Conservation (phyloP, 2,329 filamentous ascomycete genomes). For the Fusarium albosuccineum region DNA sequence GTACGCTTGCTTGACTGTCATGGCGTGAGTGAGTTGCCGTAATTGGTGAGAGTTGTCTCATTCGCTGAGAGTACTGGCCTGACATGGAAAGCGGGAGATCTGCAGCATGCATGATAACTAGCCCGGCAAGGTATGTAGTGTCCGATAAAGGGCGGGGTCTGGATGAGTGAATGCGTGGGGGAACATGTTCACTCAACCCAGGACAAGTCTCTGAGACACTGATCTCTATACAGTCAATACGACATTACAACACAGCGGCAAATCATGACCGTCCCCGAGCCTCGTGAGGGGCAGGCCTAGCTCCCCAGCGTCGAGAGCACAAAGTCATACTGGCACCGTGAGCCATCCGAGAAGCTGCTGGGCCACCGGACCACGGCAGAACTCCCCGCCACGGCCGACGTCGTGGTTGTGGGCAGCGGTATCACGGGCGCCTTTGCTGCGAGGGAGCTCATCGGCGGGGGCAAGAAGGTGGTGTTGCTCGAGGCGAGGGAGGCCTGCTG, state of each 20-base stretch:
- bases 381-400: constrained; percentile 73
- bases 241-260: no score
- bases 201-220: no score
- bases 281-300: constrained; percentile 58
- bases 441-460: constrained; percentile 67
- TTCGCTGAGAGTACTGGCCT: neutral
- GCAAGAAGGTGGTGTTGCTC: constrained; percentile 74
- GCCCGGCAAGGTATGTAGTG: neutral
- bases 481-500: constrained; percentile 85
- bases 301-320: constrained; percentile 73
- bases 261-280: constrained; percentile 50
- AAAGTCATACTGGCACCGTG: constrained; percentile 79
- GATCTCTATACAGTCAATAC: no score
- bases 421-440: constrained; percentile 82
- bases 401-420: constrained; percentile 80
- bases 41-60: neutral
- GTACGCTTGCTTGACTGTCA: neutral
- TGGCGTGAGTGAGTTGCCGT: neutral
- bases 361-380: constrained; percentile 76
- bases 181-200: no score
- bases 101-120: neutral
- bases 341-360: constrained; percentile 73
- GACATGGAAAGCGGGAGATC: neutral
- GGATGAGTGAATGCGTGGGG: no score
- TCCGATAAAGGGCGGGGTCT: no score